Percentiles rank a stretch among this genome's conserved stretches.
These are phyloP conservation scores for Colletotrichum cordylinicola DNA, from an alignment of 2,329 filamentous ascomycete species.

Conservation along the genomic window DNA sequence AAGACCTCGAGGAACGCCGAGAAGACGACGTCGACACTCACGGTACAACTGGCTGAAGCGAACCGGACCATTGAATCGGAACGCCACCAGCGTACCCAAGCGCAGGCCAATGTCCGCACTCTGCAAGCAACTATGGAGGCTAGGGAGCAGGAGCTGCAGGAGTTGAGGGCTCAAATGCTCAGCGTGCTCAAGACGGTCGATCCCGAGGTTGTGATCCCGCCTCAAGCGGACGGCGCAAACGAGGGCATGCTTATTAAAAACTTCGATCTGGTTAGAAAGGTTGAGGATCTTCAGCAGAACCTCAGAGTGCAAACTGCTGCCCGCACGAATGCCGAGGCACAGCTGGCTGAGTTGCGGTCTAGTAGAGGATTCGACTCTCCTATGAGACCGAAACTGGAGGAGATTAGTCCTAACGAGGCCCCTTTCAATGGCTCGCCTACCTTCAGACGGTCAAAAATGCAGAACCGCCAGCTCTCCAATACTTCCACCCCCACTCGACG, in stretches of 20 bases:
- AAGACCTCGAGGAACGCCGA: slow-evolving; percentile 90
- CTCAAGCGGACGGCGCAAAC: slow-evolving; percentile 61
- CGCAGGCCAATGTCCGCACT: slow-evolving; percentile 83
- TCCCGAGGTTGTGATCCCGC: slow-evolving; percentile 70
- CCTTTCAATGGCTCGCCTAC: slow-evolving; percentile 77
- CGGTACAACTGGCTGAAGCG: slow-evolving; percentile 84
- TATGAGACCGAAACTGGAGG: slow-evolving; percentile 79
- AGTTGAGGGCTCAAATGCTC: slow-evolving; percentile 80
- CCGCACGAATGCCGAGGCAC: slow-evolving; percentile 80
- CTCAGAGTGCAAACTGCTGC: slow-evolving; percentile 84
- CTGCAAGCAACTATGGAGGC: slow-evolving; percentile 81
- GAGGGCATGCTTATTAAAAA: slow-evolving; percentile 70
- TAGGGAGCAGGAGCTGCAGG: slow-evolving; percentile 80
- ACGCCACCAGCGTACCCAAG: slow-evolving; percentile 81
- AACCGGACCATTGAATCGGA: slow-evolving; percentile 92
- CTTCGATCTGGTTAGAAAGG: slow-evolving; percentile 85
- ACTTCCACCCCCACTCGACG: slow-evolving; percentile 80
- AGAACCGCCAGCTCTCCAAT: slow-evolving; percentile 70
- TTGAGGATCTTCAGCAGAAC: slow-evolving; percentile 89
- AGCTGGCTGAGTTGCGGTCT: slow-evolving; percentile 79
- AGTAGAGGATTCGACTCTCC: slow-evolving; percentile 71
- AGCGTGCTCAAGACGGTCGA: slow-evolving; percentile 87
- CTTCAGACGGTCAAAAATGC: slow-evolving; percentile 63
- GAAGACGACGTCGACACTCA: slow-evolving; percentile 81
- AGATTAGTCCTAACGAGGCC: slow-evolving; percentile 85